Percentiles rank a stretch among this genome's conserved stretches.
Evolutionary conservation across 345 rosid genomes (phyloP).

Genomic region (Hibiscus trionum): DNA sequence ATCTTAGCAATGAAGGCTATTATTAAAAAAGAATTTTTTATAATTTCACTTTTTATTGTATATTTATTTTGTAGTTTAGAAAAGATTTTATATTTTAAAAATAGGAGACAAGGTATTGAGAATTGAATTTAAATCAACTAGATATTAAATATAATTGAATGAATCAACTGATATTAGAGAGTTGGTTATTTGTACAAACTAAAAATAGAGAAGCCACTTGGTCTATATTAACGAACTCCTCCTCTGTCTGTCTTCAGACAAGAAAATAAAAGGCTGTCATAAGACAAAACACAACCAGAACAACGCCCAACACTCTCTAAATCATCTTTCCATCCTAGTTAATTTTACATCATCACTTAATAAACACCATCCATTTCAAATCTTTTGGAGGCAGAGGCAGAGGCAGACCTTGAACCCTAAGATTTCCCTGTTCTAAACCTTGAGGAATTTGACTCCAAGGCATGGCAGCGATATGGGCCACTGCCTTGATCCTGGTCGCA

Average conservation of each 20-base stretch:
- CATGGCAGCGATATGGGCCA: slow-evolving; percentile 17
- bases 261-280: neutral
- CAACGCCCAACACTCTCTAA: neutral
- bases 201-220: neutral
- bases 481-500: slow-evolving; percentile 17
- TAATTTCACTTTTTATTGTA: too few species aligned
- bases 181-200: neutral
- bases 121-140: too few species aligned
- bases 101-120: too few species aligned
- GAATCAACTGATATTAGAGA: neutral
- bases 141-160: neutral
- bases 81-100: too few species aligned
- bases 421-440: neutral
- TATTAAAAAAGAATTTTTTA: too few species aligned
- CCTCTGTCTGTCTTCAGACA: neutral
- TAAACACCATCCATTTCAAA: neutral
- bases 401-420: neutral
- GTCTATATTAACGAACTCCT: neutral
- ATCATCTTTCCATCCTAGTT: neutral
- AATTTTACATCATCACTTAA: neutral
- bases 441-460: slow-evolving; percentile 1
- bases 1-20: too few species aligned
- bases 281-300: neutral
- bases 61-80: too few species aligned
- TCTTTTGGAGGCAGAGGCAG: neutral